These are phyloP conservation scores for Pythium vanterpoolii DNA, from an alignment of 352 stramenopile species.

Conservation along the genomic window DNA sequence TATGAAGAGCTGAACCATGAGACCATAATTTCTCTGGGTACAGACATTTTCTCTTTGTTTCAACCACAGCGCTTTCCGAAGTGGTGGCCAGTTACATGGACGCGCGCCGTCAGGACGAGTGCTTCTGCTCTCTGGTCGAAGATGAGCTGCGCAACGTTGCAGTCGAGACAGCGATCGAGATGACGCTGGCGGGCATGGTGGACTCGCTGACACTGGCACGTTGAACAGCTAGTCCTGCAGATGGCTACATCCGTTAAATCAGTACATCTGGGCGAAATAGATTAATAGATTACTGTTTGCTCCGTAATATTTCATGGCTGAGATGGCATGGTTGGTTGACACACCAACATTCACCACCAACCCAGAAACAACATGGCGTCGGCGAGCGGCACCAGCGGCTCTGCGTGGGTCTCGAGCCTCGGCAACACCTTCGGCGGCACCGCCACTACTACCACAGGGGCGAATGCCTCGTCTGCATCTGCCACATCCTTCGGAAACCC, in stretches of 20 bases:
- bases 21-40: neutral
- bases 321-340: conserved; percentile 9
- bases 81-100: conserved; percentile 19
- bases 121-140: neutral
- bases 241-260: neutral
- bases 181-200: neutral
- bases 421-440: conserved; percentile 5
- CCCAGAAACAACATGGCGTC: neutral
- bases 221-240: neutral
- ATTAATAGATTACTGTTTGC: neutral
- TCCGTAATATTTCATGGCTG: neutral
- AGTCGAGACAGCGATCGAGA: conserved; percentile 8
- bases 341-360: conserved; percentile 1
- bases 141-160: conserved; percentile 9
- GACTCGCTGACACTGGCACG: neutral
- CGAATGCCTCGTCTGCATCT: neutral
- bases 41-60: neutral
- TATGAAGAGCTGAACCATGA: neutral
- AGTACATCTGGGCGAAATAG: neutral
- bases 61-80: conserved; percentile 30
- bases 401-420: conserved; percentile 18
- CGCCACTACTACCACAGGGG: neutral
- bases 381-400: neutral
- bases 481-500: conserved; percentile 19
- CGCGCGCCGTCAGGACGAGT: neutral